Evolutionary conservation across 1,284 basidiomycete species (phyloP), one percentile per base, ranked within the genome.

Genomic region (Bjerkandera adusta): DNA sequence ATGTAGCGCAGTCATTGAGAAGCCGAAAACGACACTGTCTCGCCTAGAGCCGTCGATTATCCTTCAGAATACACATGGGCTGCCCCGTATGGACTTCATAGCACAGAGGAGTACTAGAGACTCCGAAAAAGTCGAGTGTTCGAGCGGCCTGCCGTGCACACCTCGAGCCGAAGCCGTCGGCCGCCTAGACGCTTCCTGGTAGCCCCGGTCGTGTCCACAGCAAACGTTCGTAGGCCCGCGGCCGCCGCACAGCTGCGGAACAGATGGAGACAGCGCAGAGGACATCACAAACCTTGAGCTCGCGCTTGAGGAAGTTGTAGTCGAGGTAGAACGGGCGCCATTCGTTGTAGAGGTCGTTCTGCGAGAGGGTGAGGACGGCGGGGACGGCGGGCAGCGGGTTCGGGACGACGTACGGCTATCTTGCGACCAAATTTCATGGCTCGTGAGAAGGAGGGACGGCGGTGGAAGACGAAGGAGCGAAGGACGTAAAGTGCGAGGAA

Each of bases 281-380:
- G 24, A 4, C 12, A 24, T 22, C 24, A 46, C 60, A 44, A 41
- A 84, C 86, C 72, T 97, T 97, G 58, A 97, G 82, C 59, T 91
- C 85, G 51, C 90, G 86, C 68, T 97, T 97, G 48, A 97, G 75
- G 8, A 77, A 75, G 59, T 89, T 90, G 62, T 97, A 97, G 70
- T 94, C 81, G 52, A 97, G 79, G 63, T 97, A 97, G 61, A 86
- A 89, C 16, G 89, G 87, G 16, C 84, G 78, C 92, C 92, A 96
- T 76, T 93, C 92, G 54, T 79, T 78, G 68, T 95, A 95, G 39
- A 92, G 75, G 58, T 88, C 85, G 50, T 83, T 84, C 90, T 94
- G 59, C 16, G 4, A 30, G 38, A 13, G 7, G 29, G 36, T 40
- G 35, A 22, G 47, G 45, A 46, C 39, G 46, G 26, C 18, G 39